Conservation (phyloP, 2,329 filamentous ascomycete species). For the Hymenoscyphus scutula region DNA sequence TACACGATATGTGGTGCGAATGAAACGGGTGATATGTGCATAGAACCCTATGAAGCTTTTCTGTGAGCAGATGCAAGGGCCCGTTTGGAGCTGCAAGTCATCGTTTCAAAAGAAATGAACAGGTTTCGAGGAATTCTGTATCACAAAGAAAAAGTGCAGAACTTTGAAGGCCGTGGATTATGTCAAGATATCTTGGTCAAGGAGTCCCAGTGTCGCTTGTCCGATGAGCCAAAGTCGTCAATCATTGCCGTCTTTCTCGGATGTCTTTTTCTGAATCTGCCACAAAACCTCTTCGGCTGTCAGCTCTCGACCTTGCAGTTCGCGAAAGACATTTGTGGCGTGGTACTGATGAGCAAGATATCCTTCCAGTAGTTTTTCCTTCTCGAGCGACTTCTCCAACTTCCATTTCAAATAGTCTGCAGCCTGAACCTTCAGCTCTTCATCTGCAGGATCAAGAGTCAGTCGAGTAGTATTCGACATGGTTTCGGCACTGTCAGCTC, state of each 20-base stretch:
- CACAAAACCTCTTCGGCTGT: not conserved
- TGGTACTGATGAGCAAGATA: not conserved
- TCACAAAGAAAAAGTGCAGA: not conserved
- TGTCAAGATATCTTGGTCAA: not conserved
- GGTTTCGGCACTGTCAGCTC: not conserved
- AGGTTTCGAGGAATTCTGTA: not conserved
- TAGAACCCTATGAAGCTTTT: not conserved
- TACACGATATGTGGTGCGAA: not conserved
- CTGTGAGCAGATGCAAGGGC: not conserved
- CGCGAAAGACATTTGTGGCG: not conserved
- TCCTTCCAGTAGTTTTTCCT: not conserved
- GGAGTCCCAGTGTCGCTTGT: not conserved
- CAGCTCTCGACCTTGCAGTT: not conserved
- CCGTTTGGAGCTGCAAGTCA: not conserved
- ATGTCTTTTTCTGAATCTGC: not conserved
- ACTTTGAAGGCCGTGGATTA: not conserved
- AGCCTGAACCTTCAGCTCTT: not conserved
- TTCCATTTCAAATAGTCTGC: not conserved
- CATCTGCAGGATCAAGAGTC: not conserved
- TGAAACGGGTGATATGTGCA: not conserved
- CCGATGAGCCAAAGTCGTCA: no score
- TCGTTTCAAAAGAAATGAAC: not conserved
- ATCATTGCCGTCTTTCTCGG: not conserved
- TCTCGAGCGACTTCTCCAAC: not conserved
- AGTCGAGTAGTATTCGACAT: not conserved